phyloP scores from a whole-genome alignment of 257 asterid species.

The Fraxinus anomala region DNA sequence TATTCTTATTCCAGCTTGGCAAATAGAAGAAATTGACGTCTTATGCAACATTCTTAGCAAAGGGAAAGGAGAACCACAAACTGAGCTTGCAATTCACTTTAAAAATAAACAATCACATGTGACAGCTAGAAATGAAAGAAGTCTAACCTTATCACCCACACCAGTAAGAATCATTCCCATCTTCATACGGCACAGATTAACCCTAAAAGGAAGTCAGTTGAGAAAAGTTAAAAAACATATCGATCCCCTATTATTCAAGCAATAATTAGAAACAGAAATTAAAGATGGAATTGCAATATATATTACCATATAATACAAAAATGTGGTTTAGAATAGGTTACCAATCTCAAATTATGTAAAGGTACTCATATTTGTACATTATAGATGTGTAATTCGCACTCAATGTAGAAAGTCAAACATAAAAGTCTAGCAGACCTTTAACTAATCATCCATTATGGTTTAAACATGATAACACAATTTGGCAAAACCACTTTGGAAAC shows the following conservation, averaged over 20 bases:
- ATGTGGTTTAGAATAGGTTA: not conserved
- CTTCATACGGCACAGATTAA: constrained; percentile 87
- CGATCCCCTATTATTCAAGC: not conserved
- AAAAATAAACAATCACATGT: not conserved
- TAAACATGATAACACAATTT: not conserved
- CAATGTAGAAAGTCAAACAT: not conserved
- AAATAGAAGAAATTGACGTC: not conserved
- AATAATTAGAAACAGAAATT: not conserved
- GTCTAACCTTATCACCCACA: constrained; percentile 82
- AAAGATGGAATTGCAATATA: not conserved
- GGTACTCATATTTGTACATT: not conserved
- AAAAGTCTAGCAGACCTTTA: not conserved
- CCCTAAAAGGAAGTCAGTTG: constrained; percentile 48
- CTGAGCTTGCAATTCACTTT: not conserved
- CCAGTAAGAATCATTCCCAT: constrained; percentile 88
- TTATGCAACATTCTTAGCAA: not conserved
- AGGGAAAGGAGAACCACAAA: constrained; percentile 6
- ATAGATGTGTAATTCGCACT: not conserved
- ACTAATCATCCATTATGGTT: not conserved
- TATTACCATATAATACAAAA: not conserved
- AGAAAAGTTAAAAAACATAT: constrained; percentile 24
- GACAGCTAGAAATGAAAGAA: constrained; percentile 27
- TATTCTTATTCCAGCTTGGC: not conserved
- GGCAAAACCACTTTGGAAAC: not conserved
- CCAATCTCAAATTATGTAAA: not conserved